These are phyloP conservation scores for Thermochaetoides dissita DNA, from an alignment of 2,329 filamentous ascomycete species.

Conservation along the genomic window DNA sequence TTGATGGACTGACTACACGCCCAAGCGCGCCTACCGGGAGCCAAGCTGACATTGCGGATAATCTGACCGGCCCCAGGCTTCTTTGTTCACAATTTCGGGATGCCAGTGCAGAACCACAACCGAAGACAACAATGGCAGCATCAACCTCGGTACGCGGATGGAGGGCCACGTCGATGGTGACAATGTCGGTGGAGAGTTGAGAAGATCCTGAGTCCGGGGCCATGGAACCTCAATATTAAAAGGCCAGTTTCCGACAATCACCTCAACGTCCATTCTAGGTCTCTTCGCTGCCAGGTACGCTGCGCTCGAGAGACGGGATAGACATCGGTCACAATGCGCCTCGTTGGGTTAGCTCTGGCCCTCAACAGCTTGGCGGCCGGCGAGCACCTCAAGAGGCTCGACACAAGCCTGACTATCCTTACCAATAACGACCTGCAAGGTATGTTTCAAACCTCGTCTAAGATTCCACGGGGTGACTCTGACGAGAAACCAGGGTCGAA, in stretches of 20 bases:
- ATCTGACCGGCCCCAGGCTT: constrained; percentile 1
- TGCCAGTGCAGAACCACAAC: neutral
- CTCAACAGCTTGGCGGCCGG: constrained; percentile 11
- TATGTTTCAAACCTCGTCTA: constrained; percentile 5
- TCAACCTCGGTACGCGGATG: neutral
- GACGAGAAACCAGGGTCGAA: constrained; percentile 16
- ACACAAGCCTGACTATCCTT: constrained; percentile 24
- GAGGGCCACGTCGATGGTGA: neutral
- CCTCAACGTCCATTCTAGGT: too few relatives aligned
- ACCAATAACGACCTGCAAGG: constrained; percentile 29
- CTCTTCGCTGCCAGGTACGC: too few relatives aligned
- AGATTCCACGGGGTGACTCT: too few relatives aligned
- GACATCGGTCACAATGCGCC: neutral
- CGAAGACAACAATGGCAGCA: constrained; percentile 2
- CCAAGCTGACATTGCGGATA: constrained; percentile 3
- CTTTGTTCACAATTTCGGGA: constrained; percentile 2
- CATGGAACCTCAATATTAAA: constrained; percentile 6
- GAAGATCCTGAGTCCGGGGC: neutral
- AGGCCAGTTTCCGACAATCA: neutral
- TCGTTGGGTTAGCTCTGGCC: constrained; percentile 1
- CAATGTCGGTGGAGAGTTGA: neutral
- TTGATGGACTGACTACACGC: neutral
- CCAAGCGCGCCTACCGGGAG: neutral
- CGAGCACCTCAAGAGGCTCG: constrained; percentile 21
- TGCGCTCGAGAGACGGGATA: too few relatives aligned